Base-by-base conservation (phyloP, 1,284 basidiomycete species). In the Rhodofomes roseus region DNA sequence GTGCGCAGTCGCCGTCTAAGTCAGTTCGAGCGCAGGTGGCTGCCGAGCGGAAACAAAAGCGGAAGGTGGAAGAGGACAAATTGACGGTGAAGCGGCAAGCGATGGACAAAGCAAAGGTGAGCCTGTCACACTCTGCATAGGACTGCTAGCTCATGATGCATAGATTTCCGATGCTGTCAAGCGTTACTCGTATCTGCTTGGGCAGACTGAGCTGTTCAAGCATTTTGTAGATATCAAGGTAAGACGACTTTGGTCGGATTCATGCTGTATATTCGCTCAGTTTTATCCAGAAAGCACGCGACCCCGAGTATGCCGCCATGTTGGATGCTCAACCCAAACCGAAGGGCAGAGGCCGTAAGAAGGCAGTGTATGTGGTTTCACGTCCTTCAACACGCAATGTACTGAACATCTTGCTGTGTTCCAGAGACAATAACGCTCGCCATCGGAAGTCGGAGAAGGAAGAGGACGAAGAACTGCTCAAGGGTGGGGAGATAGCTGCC, bases 381-480 rank as follows among this genome's bases (percentile, higher is more conserved):
- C 2, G 22, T 8, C 12, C 14, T 48, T 25, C 20, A n/a, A 23
- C 16, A 34, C 11, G 31, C 31, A 34, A 4, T 34, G 31, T 0
- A 5, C 3, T 48, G 9, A n/a, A 4, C 4, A 44, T 22, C 22
- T 44, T 23, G 46, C 12, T 5, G 36, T 39, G 36, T 6, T n/a
- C 43, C 61, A 90, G 86, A 55, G 87, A 89, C 66, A 88, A 89
- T 60, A 92, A 81, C 61, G 82, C 90, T 56, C 87, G 95, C 41
- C 93, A 95, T 68, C 86, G 96, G 58, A 98, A 96, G 76, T 96
- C 93, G 0, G 96, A 99, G 74, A 98, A 98, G 76, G 96, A 98
- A 71, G 96, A 98, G 73, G 96, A 98, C 63, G 95, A 98, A 67
- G 96, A 98, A 74, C 70, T 98, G 70, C 76, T 98, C 55, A 92